These are phyloP conservation scores for Tricholoma sp. DNA, from an alignment of 768 basidiomycete species.

Conservation along the genomic window DNA sequence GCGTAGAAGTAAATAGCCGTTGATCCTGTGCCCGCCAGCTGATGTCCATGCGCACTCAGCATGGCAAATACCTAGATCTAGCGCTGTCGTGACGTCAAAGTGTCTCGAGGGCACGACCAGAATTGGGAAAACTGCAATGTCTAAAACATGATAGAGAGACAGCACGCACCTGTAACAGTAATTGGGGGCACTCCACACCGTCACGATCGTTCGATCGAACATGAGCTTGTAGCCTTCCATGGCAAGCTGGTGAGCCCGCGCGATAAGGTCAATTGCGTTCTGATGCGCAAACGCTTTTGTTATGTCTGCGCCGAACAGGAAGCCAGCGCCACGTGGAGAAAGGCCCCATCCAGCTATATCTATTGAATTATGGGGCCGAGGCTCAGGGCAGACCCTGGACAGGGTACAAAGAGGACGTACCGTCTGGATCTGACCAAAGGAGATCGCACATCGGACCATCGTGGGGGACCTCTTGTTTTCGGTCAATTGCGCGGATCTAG, in stretches of 20 bases:
- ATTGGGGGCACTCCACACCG: slow-evolving; percentile 98
- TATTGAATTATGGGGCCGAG: slow-evolving; percentile 17
- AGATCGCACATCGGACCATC: slow-evolving; percentile 99
- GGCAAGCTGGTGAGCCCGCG: slow-evolving; percentile 94
- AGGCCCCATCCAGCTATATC: slow-evolving; percentile 95
- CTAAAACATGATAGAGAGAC: slow-evolving; percentile 3
- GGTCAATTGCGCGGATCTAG: slow-evolving; percentile 90
- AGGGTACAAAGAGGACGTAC: slow-evolving; percentile 32
- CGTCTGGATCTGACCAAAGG: slow-evolving; percentile 99
- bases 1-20: not conserved
- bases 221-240: slow-evolving; percentile 98
- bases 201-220: slow-evolving; percentile 94
- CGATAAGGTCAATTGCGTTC: slow-evolving; percentile 93
- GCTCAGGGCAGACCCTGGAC: too few species aligned
- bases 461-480: slow-evolving; percentile 97
- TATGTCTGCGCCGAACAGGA: slow-evolving; percentile 89
- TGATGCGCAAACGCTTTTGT: slow-evolving; percentile 86
- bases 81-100: not conserved
- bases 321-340: slow-evolving; percentile 97
- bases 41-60: not conserved
- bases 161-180: slow-evolving; percentile 88
- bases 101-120: not conserved
- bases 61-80: not conserved
- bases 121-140: not conserved
- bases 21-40: not conserved